These are phyloP conservation scores for Mycena crocata DNA, from an alignment of 768 basidiomycete genomes.

Conservation along the genomic window DNA sequence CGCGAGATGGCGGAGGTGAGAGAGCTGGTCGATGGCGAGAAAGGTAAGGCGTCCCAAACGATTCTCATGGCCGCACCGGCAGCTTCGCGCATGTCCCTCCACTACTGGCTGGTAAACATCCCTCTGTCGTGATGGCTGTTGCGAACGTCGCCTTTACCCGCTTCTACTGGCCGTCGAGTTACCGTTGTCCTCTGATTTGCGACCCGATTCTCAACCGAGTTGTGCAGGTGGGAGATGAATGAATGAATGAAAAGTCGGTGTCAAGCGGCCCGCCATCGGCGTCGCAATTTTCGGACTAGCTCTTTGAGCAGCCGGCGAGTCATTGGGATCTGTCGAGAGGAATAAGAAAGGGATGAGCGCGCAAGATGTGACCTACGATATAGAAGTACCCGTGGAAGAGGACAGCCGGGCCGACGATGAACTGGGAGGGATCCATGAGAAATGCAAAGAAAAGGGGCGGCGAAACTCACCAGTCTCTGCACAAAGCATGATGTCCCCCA, in stretches of 20 bases:
- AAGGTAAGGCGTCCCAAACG: too few relatives aligned
- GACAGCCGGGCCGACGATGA: slow-evolving; percentile 3
- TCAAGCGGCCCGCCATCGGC: neutral
- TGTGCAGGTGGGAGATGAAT: neutral
- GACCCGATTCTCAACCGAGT: slow-evolving; percentile 20
- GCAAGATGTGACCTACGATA: neutral
- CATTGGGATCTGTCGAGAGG: neutral
- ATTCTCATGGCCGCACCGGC: neutral
- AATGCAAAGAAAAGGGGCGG: neutral
- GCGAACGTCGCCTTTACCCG: neutral
- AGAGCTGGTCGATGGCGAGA: neutral
- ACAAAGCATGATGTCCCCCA: neutral
- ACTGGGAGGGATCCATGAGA: neutral
- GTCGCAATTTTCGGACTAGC: neutral
- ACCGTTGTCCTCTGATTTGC: neutral
- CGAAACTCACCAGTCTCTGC: neutral
- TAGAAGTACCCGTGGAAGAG: neutral
- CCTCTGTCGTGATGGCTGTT: neutral
- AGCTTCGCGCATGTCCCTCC: neutral
- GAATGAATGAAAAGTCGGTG: neutral
- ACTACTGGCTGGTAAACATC: too few relatives aligned
- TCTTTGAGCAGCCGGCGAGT: neutral
- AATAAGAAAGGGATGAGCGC: too few relatives aligned
- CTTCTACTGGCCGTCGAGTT: slow-evolving; percentile 3
- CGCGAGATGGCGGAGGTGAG: too few relatives aligned